Conservation (phyloP, 2,329 filamentous ascomycete species). For the Alternaria panax region DNA sequence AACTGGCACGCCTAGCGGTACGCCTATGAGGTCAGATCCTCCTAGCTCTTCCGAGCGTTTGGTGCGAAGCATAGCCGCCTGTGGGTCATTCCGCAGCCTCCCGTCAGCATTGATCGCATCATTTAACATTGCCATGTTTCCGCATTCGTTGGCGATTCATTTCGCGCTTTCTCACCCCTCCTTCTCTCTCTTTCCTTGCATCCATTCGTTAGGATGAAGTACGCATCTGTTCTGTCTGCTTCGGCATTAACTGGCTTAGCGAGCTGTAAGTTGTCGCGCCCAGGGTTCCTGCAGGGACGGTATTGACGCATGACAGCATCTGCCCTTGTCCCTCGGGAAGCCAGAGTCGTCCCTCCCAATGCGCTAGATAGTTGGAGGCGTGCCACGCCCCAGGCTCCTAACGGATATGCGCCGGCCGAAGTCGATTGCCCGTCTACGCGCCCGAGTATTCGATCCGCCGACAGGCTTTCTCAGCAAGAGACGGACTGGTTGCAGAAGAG, state of each 20-base stretch:
- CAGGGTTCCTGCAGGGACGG: not conserved
- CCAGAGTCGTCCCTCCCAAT: slow-evolving; percentile 27
- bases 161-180: not conserved
- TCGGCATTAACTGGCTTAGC: slow-evolving; percentile 40
- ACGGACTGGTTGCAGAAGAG: slow-evolving; percentile 75
- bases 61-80: slow-evolving; percentile 21
- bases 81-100: slow-evolving; percentile 17
- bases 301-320: slow-evolving; percentile 40
- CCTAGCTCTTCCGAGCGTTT: slow-evolving; percentile 16
- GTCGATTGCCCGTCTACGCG: slow-evolving; percentile 74
- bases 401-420: slow-evolving; percentile 74
- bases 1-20: slow-evolving; percentile 16
- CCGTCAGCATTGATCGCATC: slow-evolving; percentile 15
- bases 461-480: slow-evolving; percentile 71
- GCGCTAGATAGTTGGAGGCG: slow-evolving; percentile 44
- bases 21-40: slow-evolving; percentile 28
- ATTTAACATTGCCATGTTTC: slow-evolving; percentile 19
- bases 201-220: slow-evolving; percentile 35
- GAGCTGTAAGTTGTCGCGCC: slow-evolving; percentile 34
- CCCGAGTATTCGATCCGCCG: slow-evolving; percentile 72
- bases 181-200: not conserved
- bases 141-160: slow-evolving; percentile 14
- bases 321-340: slow-evolving; percentile 31
- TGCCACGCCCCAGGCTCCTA: slow-evolving; percentile 63
- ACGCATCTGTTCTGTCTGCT: slow-evolving; percentile 33